phyloP scores from a whole-genome alignment of 116 monocot species.

The Cymodocea nodosa region DNA sequence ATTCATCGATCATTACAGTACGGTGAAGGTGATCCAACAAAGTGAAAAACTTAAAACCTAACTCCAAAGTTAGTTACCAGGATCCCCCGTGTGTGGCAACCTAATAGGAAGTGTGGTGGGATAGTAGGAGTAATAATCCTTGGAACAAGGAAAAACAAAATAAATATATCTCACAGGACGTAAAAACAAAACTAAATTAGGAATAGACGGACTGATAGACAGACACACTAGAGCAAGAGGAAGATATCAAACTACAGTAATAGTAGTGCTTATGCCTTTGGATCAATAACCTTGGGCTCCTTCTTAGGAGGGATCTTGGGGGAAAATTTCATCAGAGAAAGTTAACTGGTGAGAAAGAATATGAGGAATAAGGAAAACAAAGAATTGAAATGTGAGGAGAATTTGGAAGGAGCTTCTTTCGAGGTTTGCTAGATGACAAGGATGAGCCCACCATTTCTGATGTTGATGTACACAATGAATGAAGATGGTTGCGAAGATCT shows the following conservation, averaged over 20 bases:
- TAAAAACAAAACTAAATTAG: neutral
- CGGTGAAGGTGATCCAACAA: neutral
- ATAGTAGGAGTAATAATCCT: constrained; percentile 10
- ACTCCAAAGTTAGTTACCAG: constrained; percentile 3
- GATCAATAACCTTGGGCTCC: neutral
- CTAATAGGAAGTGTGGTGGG: constrained; percentile 8
- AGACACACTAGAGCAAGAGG: neutral
- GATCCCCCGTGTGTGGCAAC: constrained; percentile 1
- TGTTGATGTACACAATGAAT: too few species aligned
- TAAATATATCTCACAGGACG: neutral
- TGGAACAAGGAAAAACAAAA: neutral
- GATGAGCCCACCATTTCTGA: too few species aligned
- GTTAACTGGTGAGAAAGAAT: too few species aligned
- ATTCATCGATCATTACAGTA: neutral
- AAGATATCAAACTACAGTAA: neutral
- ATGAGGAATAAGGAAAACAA: too few species aligned
- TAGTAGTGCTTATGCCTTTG: neutral
- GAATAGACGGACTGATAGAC: neutral
- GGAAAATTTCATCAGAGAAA: constrained; percentile 1
- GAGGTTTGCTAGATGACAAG: too few species aligned
- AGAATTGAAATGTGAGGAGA: too few species aligned
- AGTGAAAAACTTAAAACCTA: neutral
- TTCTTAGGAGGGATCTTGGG: constrained; percentile 3
- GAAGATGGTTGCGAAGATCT: too few species aligned
- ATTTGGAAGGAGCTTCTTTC: too few species aligned